Base-by-base conservation (phyloP, 2,329 filamentous ascomycete species). In the Xylaria sp. region DNA sequence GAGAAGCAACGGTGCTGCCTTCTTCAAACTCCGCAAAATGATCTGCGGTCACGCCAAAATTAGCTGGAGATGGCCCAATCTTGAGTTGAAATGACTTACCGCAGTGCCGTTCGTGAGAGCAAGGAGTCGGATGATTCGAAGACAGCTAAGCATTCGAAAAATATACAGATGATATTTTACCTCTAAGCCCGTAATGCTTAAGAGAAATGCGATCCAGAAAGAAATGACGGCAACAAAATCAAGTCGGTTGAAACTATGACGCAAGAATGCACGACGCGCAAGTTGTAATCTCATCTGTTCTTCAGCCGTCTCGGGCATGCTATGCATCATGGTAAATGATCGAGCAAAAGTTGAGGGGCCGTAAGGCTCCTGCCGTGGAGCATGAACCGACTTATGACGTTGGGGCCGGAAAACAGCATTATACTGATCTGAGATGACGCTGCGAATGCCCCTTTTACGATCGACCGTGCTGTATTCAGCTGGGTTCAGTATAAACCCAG, bases 211-310 rank as follows among this genome's bases (percentile, higher is more conserved):
- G 66, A 97, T 91, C 96, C 96, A 99, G 81, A 94, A 99, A 0
- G 95, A 92, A n/a, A 96, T 86, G 8, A 99, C 92, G 1, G 96
- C 97, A 63, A 99, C 85, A 80, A 98, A 98, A 79, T 99, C 96
- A 12, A 98, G 87, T 62, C 96, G 89, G 78, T 98, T 98, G 83
- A 99, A 99, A 0, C 94, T 94, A 80, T 99, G 96, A 18, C 96
- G 90, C 65, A 99, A 83, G 80, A 98, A 98, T 1, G 96, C 97
- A 71, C 96, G 89, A 63, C 96, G 91, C 18, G 97, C 95, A 64
- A 99, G 87, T 72, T 97, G 91, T 73, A 91, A 87, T 69, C 95
- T 90, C 79, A 96, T 93, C 74, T 94, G 92, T 71, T 97, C 89
- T 84, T 87, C 92, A 72, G 85, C 86, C 76, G 86, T 96, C 81